These are phyloP conservation scores for Carex pumila DNA, from an alignment of 176 grass and related monocot genomes.

Conservation along the genomic window DNA sequence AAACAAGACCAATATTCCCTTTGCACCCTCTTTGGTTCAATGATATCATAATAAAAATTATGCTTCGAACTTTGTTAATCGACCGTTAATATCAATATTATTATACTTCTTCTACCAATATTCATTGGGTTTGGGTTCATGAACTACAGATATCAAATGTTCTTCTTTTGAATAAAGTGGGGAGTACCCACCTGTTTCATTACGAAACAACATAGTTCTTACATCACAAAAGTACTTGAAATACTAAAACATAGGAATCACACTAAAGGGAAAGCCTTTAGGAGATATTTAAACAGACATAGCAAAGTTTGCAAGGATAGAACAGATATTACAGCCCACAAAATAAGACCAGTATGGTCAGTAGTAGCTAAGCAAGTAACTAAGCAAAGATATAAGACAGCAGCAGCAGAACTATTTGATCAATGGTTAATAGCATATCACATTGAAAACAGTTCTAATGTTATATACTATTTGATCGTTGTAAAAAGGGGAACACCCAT, in stretches of 20 bases:
- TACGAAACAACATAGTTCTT: too few relatives aligned
- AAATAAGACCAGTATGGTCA: too few relatives aligned
- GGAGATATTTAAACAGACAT: too few relatives aligned
- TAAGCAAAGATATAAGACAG: too few relatives aligned
- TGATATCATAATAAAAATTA: background rate
- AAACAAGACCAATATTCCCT: background rate
- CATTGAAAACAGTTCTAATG: background rate
- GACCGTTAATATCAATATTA: background rate
- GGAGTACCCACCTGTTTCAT: too few relatives aligned
- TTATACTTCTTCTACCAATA: background rate
- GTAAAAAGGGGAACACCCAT: constrained; percentile 69
- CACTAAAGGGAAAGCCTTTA: too few relatives aligned
- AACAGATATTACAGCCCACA: too few relatives aligned
- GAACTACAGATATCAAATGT: background rate
- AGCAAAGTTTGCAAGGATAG: too few relatives aligned
- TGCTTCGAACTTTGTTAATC: background rate
- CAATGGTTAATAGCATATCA: background rate
- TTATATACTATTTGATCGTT: constrained; percentile 15
- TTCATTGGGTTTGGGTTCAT: background rate
- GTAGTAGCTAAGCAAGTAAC: too few relatives aligned
- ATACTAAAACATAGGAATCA: too few relatives aligned
- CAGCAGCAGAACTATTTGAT: background rate
- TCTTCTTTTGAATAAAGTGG: background rate
- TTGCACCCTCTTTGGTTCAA: background rate
- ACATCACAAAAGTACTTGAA: too few relatives aligned